A percentile compares a stretch with the other conserved stretches of the same genome.
Conservation (phyloP, 257 asterid species). For the Solanum lycopersicoides region DNA sequence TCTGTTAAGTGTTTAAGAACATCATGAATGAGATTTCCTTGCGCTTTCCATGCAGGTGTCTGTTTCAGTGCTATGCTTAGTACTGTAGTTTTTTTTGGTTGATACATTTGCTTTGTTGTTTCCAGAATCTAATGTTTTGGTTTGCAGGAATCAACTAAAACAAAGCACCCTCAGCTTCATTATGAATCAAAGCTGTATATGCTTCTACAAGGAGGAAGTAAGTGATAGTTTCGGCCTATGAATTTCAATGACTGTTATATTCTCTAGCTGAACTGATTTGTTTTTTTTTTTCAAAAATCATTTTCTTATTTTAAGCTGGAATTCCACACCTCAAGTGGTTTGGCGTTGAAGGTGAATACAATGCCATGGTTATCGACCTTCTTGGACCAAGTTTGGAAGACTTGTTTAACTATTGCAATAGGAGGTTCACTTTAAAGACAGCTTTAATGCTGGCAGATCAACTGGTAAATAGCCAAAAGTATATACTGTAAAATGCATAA, state of each 20-base stretch:
- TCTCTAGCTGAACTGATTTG: not conserved
- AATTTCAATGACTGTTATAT: not conserved
- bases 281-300: not conserved
- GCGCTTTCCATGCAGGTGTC: not conserved
- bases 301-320: constrained; percentile 51
- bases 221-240: constrained; percentile 14
- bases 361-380: constrained; percentile 85
- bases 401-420: constrained; percentile 71
- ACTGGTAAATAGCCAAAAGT: constrained; percentile 42
- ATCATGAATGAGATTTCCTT: not conserved
- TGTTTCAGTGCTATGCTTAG: not conserved
- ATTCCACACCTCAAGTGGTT: constrained; percentile 80
- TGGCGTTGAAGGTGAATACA: constrained; percentile 87
- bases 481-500: not conserved
- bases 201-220: constrained; percentile 96
- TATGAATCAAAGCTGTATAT: constrained; percentile 81
- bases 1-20: not conserved
- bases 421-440: constrained; percentile 78
- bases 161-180: constrained; percentile 91
- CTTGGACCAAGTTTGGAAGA: constrained; percentile 91
- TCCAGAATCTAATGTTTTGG: not conserved
- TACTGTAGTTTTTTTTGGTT: not conserved
- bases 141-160: constrained; percentile 69
- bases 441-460: constrained; percentile 96
- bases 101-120: not conserved